Evolutionary conservation across 768 basidiomycete genomes (phyloP).

Genomic region (Termitomyces sp.): DNA sequence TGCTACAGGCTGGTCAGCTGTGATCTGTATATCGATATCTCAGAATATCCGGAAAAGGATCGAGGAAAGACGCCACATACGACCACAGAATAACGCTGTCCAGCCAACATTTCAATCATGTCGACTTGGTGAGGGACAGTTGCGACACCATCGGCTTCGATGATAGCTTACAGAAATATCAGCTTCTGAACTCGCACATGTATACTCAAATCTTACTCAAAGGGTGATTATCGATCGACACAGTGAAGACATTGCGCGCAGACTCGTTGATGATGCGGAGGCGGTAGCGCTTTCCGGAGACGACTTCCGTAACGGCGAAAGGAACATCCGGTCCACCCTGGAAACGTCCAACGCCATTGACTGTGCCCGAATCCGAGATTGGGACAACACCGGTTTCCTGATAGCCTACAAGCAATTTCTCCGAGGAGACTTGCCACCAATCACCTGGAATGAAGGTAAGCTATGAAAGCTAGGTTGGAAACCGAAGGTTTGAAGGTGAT

Average conservation of each 20-base stretch:
- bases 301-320: conserved; percentile 32
- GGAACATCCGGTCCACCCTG: conserved; percentile 29
- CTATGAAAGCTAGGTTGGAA: conserved; percentile 19
- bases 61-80: conserved; percentile 9
- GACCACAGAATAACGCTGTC: conserved; percentile 44
- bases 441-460: conserved; percentile 23
- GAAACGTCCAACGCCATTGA: conserved; percentile 39
- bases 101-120: conserved; percentile 35
- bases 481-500: conserved; percentile 4
- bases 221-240: conserved; percentile 26
- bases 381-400: conserved; percentile 21
- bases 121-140: conserved; percentile 27
- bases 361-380: conserved; percentile 31
- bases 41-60: not conserved
- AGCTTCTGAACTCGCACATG: not conserved
- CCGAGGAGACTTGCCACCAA: conserved; percentile 30
- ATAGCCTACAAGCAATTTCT: conserved; percentile 20
- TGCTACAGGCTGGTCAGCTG: conserved; percentile 35
- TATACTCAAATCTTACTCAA: conserved; percentile 12
- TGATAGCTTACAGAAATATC: conserved; percentile 19
- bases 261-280: conserved; percentile 41
- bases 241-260: conserved; percentile 32
- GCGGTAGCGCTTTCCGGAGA: conserved; percentile 34
- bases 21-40: conserved; percentile 13
- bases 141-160: conserved; percentile 33